Conservation (phyloP, 2,329 filamentous ascomycete species). For the Talaromyces sp. region DNA sequence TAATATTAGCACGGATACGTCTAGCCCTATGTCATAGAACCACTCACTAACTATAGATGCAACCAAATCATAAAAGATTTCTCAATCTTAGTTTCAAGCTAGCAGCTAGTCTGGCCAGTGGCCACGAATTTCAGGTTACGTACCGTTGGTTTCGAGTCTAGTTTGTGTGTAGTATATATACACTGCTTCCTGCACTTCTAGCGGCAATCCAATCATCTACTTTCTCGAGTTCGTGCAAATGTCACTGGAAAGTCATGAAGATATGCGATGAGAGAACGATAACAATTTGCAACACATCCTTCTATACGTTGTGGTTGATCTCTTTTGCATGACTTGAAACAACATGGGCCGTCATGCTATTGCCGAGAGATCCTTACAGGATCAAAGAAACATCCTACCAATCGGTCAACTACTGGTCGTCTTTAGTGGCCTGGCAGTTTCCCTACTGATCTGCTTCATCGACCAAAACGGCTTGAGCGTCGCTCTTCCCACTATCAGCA, state of each 20-base stretch:
- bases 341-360: slow-evolving; percentile 24
- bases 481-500: slow-evolving; percentile 50
- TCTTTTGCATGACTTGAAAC: neutral
- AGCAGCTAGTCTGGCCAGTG: neutral
- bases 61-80: neutral
- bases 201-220: neutral
- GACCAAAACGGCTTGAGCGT: slow-evolving; percentile 55
- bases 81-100: neutral
- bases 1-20: neutral
- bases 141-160: neutral
- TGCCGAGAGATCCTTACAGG: slow-evolving; percentile 46
- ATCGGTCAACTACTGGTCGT: slow-evolving; percentile 44
- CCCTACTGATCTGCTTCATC: slow-evolving; percentile 52
- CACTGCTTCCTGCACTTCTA: neutral
- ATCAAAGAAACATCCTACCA: slow-evolving; percentile 56
- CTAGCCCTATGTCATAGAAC: slow-evolving; percentile 1
- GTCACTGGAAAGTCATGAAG: neutral
- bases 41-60: neutral
- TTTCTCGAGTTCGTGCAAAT: neutral
- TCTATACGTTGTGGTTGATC: neutral
- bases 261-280: neutral
- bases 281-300: neutral
- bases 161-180: slow-evolving; percentile 5
- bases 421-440: slow-evolving; percentile 49
- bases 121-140: neutral